Base-by-base conservation (phyloP, 768 basidiomycete genomes). In the Pluteus cervinus region DNA sequence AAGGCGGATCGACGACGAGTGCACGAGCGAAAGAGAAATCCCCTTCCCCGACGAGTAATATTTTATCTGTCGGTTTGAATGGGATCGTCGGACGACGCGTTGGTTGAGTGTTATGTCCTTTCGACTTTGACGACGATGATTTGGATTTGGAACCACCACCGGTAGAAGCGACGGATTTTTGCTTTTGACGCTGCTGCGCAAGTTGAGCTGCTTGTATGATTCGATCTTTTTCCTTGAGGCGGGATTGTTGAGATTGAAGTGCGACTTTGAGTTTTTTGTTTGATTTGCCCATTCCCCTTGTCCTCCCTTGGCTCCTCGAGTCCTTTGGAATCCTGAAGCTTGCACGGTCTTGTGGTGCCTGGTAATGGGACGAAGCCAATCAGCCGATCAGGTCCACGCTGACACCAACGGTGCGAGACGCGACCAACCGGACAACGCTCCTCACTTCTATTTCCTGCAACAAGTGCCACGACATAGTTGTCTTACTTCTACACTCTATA, bases 21-120 rank as follows among this genome's bases (percentile, higher is more conserved):
- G 91, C 80, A 18, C 75, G 76, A 3, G 91, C 72, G 50, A 88
- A 98, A 1, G 93, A 94, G 52, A 98, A 97, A 57, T 97, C 89
- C 8, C 90, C 94, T 66, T 98, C 94, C 7, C 93, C 94, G 36
- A 98, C 64, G 21, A 94, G 70, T 15, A 88, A 66, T 23, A 89
- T 81, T 33, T 56, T 74, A 52, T 88, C 81, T 6, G 73, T 77
- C 0, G 74, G 52, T 10, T 54, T 56, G 58, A 86, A 87, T 0
- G 86, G 86, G 7, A 85, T 66, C 0, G 73, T 83, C 1, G 67
- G 62, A n/a, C 53, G 62, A 24, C 48, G 62, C 25, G 51, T 49
- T 22, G 52, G 46, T 11, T 42, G 12, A 28, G 29, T 24, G 11
- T 25, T 21, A 28, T 29, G 7, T 45, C 40, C 40, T 37, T n/a